phyloP scores from a whole-genome alignment of 257 asterid genomes.

The Solanum commersonii region DNA sequence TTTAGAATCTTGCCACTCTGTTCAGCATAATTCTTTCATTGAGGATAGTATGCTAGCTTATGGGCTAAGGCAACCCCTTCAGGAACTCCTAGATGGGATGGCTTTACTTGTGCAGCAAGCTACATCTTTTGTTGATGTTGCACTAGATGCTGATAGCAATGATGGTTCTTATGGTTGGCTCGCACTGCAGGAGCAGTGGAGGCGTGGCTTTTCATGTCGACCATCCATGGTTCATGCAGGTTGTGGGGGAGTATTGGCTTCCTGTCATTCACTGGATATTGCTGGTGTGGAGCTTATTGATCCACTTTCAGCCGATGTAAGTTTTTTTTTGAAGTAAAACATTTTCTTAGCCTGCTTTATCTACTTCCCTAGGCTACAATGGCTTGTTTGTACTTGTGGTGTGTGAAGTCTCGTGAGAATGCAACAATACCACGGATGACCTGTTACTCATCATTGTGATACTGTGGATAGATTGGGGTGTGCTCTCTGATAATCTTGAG shows the following conservation, averaged over 20 bases:
- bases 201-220: slow-evolving; percentile 98
- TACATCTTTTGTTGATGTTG: slow-evolving; percentile 92
- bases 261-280: slow-evolving; percentile 88
- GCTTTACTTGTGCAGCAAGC: slow-evolving; percentile 95
- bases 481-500: background rate
- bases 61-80: slow-evolving; percentile 90
- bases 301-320: slow-evolving; percentile 89
- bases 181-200: slow-evolving; percentile 92
- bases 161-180: slow-evolving; percentile 99
- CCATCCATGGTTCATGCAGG: slow-evolving; percentile 99
- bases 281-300: slow-evolving; percentile 97
- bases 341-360: background rate
- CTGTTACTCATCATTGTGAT: background rate
- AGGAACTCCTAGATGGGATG: slow-evolving; percentile 95
- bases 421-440: background rate
- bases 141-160: slow-evolving; percentile 89
- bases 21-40: slow-evolving; percentile 65
- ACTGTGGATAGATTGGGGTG: background rate
- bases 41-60: slow-evolving; percentile 92
- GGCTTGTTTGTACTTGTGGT: background rate
- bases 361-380: background rate
- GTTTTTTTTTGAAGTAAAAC: slow-evolving; percentile 8
- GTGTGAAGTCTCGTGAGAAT: background rate
- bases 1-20: slow-evolving; percentile 59
- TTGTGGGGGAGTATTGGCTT: slow-evolving; percentile 95